A percentile compares a stretch with the other conserved stretches of the same genome.
Evolutionary conservation across 108 stramenopile species (phyloP).

Genomic region (Cyclotella sp.): DNA sequence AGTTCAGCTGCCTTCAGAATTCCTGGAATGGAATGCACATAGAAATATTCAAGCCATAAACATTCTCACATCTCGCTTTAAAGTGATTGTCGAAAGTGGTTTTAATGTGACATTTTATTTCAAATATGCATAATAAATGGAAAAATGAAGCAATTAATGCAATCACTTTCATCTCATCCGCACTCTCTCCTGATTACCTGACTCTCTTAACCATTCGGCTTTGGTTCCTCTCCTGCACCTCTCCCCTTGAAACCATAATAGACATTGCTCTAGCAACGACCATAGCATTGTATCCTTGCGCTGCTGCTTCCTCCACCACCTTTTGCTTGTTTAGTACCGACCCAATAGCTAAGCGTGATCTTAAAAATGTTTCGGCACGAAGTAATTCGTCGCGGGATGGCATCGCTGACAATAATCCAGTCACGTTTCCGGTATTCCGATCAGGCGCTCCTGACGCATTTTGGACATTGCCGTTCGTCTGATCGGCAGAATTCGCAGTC

Average conservation of each 20-base stretch:
- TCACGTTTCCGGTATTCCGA: conserved; percentile 25
- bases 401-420: conserved; percentile 39
- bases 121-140: too few relatives aligned
- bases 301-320: conserved; percentile 84
- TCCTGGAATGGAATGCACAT: too few relatives aligned
- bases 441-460: conserved; percentile 10
- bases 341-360: conserved; percentile 74
- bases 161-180: background rate
- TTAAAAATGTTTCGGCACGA: conserved; percentile 80
- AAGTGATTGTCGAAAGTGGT: too few relatives aligned
- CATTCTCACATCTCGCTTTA: too few relatives aligned
- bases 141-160: too few relatives aligned
- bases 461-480: conserved; percentile 28
- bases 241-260: conserved; percentile 79
- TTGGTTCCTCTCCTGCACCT: conserved; percentile 84
- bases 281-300: conserved; percentile 85
- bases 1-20: too few relatives aligned
- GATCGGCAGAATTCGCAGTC: conserved; percentile 89
- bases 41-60: too few relatives aligned
- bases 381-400: conserved; percentile 71
- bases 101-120: too few relatives aligned
- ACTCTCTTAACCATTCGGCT: conserved; percentile 84
- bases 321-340: conserved; percentile 84
- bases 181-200: conserved; percentile 47
- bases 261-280: conserved; percentile 73